Evolutionary conservation across 2,329 filamentous ascomycete species (phyloP).

Genomic region (Sporothrix schenckii): DNA sequence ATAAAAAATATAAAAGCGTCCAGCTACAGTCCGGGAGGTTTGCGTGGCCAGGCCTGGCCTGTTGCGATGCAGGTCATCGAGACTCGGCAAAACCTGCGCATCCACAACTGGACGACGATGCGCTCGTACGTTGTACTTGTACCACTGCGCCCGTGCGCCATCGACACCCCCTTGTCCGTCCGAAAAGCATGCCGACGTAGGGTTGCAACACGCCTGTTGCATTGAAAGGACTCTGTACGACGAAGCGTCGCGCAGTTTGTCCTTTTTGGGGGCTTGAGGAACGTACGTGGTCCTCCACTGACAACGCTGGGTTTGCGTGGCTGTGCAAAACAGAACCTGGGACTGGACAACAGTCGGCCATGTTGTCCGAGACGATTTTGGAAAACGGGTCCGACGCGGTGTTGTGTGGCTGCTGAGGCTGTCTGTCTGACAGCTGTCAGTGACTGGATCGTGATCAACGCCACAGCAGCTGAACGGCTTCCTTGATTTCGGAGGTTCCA

Average conservation of each 20-base stretch:
- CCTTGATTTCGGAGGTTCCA: constrained; percentile 7
- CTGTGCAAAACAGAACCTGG: background rate
- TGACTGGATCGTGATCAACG: background rate
- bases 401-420: background rate
- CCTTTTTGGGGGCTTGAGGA: background rate
- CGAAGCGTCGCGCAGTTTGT: too few species aligned
- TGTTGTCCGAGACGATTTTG: background rate
- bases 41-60: too few species aligned
- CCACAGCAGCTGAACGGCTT: constrained; percentile 4
- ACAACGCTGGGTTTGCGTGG: background rate
- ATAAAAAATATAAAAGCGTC: too few species aligned
- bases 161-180: background rate
- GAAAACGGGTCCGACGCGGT: background rate
- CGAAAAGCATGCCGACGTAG: background rate
- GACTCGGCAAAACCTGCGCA: too few species aligned
- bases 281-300: background rate
- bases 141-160: too few species aligned
- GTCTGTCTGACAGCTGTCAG: background rate
- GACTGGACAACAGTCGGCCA: too few species aligned
- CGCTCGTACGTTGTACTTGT: too few species aligned
- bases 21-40: too few species aligned
- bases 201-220: background rate
- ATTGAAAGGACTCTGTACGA: background rate
- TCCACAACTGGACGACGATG: too few species aligned
- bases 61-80: too few species aligned